Evolutionary conservation across 805 yeast species (phyloP), one percentile per base, ranked within the genome.

Genomic region (Saccharomycopsis amapae): DNA sequence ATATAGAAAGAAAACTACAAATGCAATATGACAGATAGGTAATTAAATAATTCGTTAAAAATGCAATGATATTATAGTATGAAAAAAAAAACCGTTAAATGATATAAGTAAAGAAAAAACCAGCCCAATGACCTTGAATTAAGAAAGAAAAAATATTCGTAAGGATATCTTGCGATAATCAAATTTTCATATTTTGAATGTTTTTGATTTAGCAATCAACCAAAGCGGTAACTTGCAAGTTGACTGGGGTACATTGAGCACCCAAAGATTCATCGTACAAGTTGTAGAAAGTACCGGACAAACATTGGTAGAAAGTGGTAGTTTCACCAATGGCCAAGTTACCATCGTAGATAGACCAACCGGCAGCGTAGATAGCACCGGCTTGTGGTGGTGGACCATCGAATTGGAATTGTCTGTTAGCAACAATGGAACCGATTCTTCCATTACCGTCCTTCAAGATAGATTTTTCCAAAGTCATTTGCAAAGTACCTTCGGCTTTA

Each of bases 311-410:
- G 69, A 79, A 79, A 33, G 69, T 67, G 42, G 75, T 74, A 42
- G 62, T 59, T 54, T 65, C 62, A 62, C 84, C 85, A 47, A 79
- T 60, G 28, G 82, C 82, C 56, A 79, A 71, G 64, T 69, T 67
- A 46, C 75, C 78, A 33, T 69, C 77, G 52, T 59, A 67, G 49
- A 76, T 68, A 42, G 78, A 69, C 82, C 81, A 76, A 50, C 82
- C 81, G 39, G 73, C 75, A 53, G 84, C 81, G 58, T 72, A 75
- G 56, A 76, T 69, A 41, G 81, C 68, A 58, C 81, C 82, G 28
- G 79, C 83, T 69, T 80, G 86, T 54, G 86, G 85, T 62, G 85
- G 81, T 48, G 85, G 85, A 57, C 85, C 85, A 61, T 81, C 85
- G 60, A 79, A 79, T 67, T 79, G 86, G 74, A 80, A 78, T 67